A percentile compares a stretch with the other conserved stretches of the same genome.
Evolutionary conservation across 805 yeast species (phyloP).

Genomic region (Monosporozyma siamensis): DNA sequence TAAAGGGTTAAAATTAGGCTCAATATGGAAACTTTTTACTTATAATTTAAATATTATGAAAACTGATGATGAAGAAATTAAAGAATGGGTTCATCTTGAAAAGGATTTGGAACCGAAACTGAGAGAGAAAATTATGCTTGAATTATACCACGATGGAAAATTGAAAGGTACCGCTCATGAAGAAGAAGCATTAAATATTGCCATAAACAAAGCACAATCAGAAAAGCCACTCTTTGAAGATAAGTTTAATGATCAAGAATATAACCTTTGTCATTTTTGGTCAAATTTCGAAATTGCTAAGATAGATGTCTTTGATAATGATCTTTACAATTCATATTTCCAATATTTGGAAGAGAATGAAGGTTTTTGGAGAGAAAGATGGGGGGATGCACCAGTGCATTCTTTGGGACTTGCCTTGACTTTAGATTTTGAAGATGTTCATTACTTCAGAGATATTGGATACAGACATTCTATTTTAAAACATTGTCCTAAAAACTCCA

Average conservation of each 20-base stretch:
- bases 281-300: conserved; percentile 88
- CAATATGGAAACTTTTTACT: conserved; percentile 62
- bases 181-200: conserved; percentile 34
- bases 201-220: conserved; percentile 34
- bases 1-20: conserved; percentile 45
- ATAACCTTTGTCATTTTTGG: conserved; percentile 84
- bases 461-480: conserved; percentile 71
- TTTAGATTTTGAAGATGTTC: conserved; percentile 59
- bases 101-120: conserved; percentile 2
- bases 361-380: conserved; percentile 84
- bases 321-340: conserved; percentile 59
- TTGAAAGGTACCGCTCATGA: conserved; percentile 35
- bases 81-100: conserved; percentile 7
- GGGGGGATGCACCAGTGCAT: conserved; percentile 98
- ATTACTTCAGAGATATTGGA: conserved; percentile 89
- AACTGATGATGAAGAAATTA: conserved; percentile 24
- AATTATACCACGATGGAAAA: conserved; percentile 1
- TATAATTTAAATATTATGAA: conserved; percentile 32
- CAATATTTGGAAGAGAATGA: conserved; percentile 57
- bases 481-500: conserved; percentile 67
- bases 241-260: conserved; percentile 55
- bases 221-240: conserved; percentile 36
- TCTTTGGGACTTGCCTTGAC: conserved; percentile 77
- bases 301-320: conserved; percentile 61
- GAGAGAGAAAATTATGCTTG: conserved; percentile 2